A percentile compares a stretch with the other conserved stretches of the same genome.
phyloP scores from a whole-genome alignment of 2,329 filamentous ascomycete genomes.

The Trichophyton rubrum region DNA sequence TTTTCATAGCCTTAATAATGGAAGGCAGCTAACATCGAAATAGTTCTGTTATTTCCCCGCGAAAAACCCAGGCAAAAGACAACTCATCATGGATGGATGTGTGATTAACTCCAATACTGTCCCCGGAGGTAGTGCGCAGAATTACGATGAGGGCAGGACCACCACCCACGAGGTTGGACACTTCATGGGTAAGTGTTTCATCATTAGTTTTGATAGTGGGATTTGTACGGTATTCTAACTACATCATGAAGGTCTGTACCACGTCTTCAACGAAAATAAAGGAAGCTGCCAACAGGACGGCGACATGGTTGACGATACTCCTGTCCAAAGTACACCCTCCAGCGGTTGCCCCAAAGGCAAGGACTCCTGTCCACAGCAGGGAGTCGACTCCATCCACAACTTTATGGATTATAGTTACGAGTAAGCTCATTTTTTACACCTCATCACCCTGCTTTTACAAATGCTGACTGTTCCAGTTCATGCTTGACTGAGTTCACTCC shows the following conservation, averaged over 20 bases:
- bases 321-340: conserved; percentile 15
- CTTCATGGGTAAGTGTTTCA: conserved; percentile 18
- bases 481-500: conserved; percentile 19
- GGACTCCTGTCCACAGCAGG: conserved; percentile 20
- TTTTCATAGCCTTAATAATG: too few relatives aligned
- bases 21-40: neutral
- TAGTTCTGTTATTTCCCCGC: conserved; percentile 9
- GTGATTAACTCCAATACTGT: conserved; percentile 14
- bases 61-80: neutral
- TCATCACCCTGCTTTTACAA: neutral
- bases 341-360: conserved; percentile 18
- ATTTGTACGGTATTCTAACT: neutral
- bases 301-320: conserved; percentile 21
- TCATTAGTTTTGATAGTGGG: neutral
- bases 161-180: conserved; percentile 24
- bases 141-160: conserved; percentile 19
- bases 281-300: conserved; percentile 16
- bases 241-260: conserved; percentile 15
- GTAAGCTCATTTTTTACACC: conserved; percentile 7
- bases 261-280: conserved; percentile 18
- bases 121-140: conserved; percentile 15
- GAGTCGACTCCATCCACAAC: conserved; percentile 23
- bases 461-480: conserved; percentile 5
- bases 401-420: conserved; percentile 24
- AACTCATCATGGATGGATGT: conserved; percentile 16